These are phyloP conservation scores for Spiraea crenata DNA, from an alignment of 331 rosid species.

Conservation along the genomic window DNA sequence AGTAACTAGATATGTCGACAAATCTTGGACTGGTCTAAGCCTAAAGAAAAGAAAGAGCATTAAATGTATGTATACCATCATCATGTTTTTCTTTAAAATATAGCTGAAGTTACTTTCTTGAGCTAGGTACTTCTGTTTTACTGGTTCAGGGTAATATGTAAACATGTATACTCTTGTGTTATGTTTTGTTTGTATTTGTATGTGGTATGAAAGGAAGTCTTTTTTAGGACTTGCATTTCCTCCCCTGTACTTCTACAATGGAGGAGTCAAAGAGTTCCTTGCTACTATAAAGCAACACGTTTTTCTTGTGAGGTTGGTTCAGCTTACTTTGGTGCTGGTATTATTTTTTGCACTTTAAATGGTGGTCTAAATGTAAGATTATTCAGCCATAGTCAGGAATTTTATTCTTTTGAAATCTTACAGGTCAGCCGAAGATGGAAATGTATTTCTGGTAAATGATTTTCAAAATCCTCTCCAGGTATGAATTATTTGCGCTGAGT, in stretches of 20 bases:
- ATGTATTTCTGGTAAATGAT: constrained; percentile 82
- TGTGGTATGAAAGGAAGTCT: constrained; percentile 20
- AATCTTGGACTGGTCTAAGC: neutral
- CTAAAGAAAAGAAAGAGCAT: neutral
- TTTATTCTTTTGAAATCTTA: constrained; percentile 21
- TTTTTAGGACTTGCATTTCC: constrained; percentile 89
- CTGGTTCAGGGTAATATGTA: neutral
- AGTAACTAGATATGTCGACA: neutral
- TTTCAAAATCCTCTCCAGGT: constrained; percentile 94
- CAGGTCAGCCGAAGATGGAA: constrained; percentile 93
- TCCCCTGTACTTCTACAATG: constrained; percentile 87
- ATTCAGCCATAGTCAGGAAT: constrained; percentile 4
- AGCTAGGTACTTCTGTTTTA: neutral
- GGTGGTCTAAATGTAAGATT: constrained; percentile 17
- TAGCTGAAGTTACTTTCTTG: neutral
- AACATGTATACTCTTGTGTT: neutral
- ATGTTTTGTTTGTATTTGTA: constrained; percentile 22
- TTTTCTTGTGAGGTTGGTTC: constrained; percentile 79
- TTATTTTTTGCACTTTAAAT: constrained; percentile 10
- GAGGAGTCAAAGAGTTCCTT: constrained; percentile 97
- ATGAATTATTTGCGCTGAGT: neutral
- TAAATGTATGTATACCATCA: neutral
- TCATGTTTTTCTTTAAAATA: neutral
- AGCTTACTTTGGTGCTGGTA: too few species aligned
- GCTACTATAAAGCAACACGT: constrained; percentile 86